Conservation (phyloP, 1,284 basidiomycete genomes). For the Laetiporus sulphureus region DNA sequence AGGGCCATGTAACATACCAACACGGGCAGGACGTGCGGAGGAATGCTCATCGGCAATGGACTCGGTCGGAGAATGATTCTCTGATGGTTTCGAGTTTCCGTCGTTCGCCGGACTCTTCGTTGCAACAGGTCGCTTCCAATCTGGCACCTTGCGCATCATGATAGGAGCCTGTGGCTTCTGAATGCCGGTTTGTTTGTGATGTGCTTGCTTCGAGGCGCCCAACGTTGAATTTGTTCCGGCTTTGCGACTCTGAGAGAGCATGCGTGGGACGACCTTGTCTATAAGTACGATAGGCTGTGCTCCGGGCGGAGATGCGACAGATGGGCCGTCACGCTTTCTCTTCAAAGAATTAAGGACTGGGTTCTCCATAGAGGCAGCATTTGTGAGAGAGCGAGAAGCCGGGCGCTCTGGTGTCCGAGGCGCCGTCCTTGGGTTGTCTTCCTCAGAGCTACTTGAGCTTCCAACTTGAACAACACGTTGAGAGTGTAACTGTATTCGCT, state of each 20-base stretch:
- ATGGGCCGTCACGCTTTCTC: slow-evolving; percentile 32
- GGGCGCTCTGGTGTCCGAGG: slow-evolving; percentile 10
- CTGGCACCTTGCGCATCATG: slow-evolving; percentile 15
- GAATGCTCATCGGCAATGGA: no score
- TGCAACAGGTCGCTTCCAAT: slow-evolving; percentile 21
- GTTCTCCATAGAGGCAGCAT: slow-evolving; percentile 5
- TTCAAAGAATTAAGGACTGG: slow-evolving; percentile 23
- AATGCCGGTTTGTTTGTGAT: slow-evolving; percentile 4
- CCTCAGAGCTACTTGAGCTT: slow-evolving; percentile 8
- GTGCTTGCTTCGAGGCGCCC: background rate
- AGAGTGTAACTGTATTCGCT: no score
- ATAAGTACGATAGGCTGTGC: slow-evolving; percentile 21
- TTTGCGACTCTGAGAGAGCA: slow-evolving; percentile 14
- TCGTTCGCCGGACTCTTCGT: no score
- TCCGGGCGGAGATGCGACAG: slow-evolving; percentile 16
- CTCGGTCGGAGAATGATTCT: no score
- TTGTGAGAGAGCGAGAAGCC: slow-evolving; percentile 2
- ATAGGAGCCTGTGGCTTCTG: slow-evolving; percentile 14
- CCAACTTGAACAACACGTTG: no score
- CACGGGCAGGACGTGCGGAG: no score
- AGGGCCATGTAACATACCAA: no score
- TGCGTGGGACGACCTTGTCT: slow-evolving; percentile 20
- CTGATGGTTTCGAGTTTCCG: no score
- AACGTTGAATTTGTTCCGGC: slow-evolving; percentile 4
- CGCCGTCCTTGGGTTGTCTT: slow-evolving; percentile 10